Evolutionary conservation across 2,329 filamentous ascomycete genomes (phyloP).

Genomic region (Botryotinia convoluta): DNA sequence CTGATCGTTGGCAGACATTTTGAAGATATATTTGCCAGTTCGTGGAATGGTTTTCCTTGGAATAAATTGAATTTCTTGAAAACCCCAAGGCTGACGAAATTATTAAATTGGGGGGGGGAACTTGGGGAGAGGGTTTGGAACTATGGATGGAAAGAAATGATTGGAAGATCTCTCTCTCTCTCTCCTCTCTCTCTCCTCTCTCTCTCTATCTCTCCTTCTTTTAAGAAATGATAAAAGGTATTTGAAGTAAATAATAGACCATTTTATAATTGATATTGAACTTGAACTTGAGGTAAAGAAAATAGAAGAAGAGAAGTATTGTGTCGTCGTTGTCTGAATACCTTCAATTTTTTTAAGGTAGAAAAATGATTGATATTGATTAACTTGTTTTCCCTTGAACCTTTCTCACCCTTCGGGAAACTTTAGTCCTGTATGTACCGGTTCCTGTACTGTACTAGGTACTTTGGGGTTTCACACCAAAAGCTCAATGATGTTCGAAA

Average conservation of each 20-base stretch:
- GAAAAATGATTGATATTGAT: slow-evolving; percentile 3
- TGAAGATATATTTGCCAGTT: slow-evolving; percentile 15
- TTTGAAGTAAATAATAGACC: background rate
- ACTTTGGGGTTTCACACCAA: background rate
- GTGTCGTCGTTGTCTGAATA: slow-evolving; percentile 2
- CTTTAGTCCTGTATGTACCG: background rate
- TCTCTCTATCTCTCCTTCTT: background rate
- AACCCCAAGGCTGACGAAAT: slow-evolving; percentile 3
- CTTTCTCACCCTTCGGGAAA: background rate
- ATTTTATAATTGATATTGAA: background rate
- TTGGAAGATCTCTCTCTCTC: background rate
- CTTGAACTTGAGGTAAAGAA: background rate
- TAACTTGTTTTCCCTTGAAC: background rate
- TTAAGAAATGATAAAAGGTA: slow-evolving; percentile 3
- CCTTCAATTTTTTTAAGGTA: background rate
- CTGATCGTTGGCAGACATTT: slow-evolving; percentile 33
- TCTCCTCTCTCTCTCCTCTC: background rate
- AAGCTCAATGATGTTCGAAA: background rate
- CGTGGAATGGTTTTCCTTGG: background rate
- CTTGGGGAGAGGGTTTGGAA: background rate
- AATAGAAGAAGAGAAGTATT: background rate
- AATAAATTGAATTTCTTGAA: background rate
- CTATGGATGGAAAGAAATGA: background rate
- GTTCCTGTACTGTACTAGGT: background rate
- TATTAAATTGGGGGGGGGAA: background rate